These are phyloP conservation scores for Pholiota microspora DNA, from an alignment of 768 basidiomycete species.

Conservation along the genomic window DNA sequence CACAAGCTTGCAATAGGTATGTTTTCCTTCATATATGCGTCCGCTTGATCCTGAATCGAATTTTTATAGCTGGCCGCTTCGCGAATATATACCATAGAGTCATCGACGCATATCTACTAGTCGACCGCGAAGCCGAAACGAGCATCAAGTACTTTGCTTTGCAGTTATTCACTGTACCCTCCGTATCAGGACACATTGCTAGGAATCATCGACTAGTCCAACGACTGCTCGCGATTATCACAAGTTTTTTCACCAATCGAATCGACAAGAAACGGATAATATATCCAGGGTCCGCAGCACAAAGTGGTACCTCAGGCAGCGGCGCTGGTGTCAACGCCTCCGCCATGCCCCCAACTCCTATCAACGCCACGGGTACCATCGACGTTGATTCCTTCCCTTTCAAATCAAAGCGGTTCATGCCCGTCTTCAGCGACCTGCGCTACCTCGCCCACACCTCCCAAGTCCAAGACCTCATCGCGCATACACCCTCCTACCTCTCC, in stretches of 20 bases:
- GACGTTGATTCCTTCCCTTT: slow-evolving; percentile 87
- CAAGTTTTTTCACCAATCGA: slow-evolving; percentile 91
- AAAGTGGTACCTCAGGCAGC: not conserved
- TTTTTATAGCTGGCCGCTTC: slow-evolving; percentile 71
- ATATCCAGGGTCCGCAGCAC: slow-evolving; percentile 29
- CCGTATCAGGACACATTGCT: slow-evolving; percentile 78
- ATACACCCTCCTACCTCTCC: slow-evolving; percentile 60
- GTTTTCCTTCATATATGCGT: slow-evolving; percentile 21
- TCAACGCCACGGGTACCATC: slow-evolving; percentile 30
- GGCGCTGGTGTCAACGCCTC: not conserved
- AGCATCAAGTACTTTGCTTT: slow-evolving; percentile 93
- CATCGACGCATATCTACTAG: slow-evolving; percentile 87
- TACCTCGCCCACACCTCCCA: slow-evolving; percentile 80
- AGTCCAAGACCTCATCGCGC: slow-evolving; percentile 78
- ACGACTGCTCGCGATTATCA: slow-evolving; percentile 79
- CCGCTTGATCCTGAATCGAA: not conserved
- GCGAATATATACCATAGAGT: slow-evolving; percentile 82
- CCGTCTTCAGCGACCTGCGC: slow-evolving; percentile 87
- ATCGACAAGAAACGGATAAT: slow-evolving; percentile 70
- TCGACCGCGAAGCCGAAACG: slow-evolving; percentile 93
- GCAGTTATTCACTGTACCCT: slow-evolving; percentile 91
- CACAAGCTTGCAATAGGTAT: slow-evolving; percentile 80
- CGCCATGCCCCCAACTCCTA: slow-evolving; percentile 7
- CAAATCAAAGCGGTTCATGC: slow-evolving; percentile 95
- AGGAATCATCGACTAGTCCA: slow-evolving; percentile 70